Base-by-base conservation (phyloP, 2,329 filamentous ascomycete genomes). In the Emmonsiellopsis sp. region DNA sequence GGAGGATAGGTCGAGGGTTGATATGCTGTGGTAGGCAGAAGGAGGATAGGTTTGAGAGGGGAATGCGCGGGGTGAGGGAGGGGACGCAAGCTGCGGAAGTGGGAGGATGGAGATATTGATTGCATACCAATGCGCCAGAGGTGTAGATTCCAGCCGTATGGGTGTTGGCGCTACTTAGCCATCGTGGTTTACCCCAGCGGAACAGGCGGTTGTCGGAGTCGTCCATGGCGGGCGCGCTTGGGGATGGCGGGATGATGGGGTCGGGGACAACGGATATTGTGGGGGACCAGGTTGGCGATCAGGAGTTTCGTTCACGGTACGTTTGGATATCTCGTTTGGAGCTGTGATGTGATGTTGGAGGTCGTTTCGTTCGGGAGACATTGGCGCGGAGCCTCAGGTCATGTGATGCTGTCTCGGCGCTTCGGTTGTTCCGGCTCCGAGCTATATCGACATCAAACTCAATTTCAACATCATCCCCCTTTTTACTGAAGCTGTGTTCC, bases 141-240 rank as follows among this genome's bases (percentile, higher is more conserved):
- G 75, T 66, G 71, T 86, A 86, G 68, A 87, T 81, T 68, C 83
- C 84, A 60, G 79, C 77, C 51, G 78, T 84, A 58, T 83, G 74
- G 52, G 81, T 77, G 64, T 78, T 80, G 57, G 81, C 76, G 69
- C 78, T 85, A 67, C 83, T 86, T 45, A 86, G 70, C 80, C 83
- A 86, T 67, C 79, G 74, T 2, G 83, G 83, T 70, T 82, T 82
- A 44, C 80, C 77, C 67, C 84, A 86, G 62, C 82, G 82, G 71
- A 85, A 87, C 57, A 85, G 78, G 54, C 80, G 75, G 65, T 80
- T 73, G 60, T 72, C 74, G 36, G 76, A 74, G 61, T 67, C 66
- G 62, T 74, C 69, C 66, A 72, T 71, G 52, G 9, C 56, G 45
- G 42, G 14, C 21, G 21, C 21, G 21, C 21, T 27, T 27, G 21